These are phyloP conservation scores for Forsythia suspensa DNA, from an alignment of 257 asterid species.

Conservation along the genomic window DNA sequence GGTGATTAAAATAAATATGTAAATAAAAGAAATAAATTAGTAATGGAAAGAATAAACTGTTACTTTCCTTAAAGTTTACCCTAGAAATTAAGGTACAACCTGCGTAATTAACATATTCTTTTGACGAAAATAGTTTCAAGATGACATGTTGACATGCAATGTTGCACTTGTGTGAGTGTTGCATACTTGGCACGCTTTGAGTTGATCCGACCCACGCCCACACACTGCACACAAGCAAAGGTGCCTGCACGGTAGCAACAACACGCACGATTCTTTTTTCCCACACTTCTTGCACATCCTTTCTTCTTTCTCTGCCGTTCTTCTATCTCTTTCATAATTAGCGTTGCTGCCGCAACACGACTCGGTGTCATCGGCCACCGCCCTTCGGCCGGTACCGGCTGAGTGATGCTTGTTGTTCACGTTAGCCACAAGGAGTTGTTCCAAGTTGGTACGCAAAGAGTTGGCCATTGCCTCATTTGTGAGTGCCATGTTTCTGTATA, in stretches of 20 bases:
- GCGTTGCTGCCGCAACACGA: conserved; percentile 57
- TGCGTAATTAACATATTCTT: too few relatives aligned
- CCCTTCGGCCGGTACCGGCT: not conserved
- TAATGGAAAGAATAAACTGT: too few relatives aligned
- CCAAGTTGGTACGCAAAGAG: conserved; percentile 47
- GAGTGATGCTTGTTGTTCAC: conserved; percentile 19
- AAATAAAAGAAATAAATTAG: too few relatives aligned
- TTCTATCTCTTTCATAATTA: conserved; percentile 8
- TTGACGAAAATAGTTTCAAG: not conserved
- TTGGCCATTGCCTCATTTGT: conserved; percentile 62
- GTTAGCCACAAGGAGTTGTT: conserved; percentile 40
- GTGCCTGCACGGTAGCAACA: conserved; percentile 72
- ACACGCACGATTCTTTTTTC: conserved; percentile 51
- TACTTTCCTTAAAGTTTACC: too few relatives aligned
- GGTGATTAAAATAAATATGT: too few relatives aligned
- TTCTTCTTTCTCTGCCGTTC: not conserved
- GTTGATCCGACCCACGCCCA: conserved; percentile 47
- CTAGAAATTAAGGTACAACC: too few relatives aligned
- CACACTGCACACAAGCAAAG: conserved; percentile 56
- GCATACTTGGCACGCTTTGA: conserved; percentile 57
- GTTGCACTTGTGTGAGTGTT: conserved; percentile 52
- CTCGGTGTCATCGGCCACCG: conserved; percentile 40
- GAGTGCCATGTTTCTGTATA: conserved; percentile 60
- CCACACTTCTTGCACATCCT: conserved; percentile 52
- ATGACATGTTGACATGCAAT: conserved; percentile 57